Percentiles rank a stretch among this genome's conserved stretches.
Conservation (phyloP, 257 asterid species). For the Anisodus tanguticus region DNA sequence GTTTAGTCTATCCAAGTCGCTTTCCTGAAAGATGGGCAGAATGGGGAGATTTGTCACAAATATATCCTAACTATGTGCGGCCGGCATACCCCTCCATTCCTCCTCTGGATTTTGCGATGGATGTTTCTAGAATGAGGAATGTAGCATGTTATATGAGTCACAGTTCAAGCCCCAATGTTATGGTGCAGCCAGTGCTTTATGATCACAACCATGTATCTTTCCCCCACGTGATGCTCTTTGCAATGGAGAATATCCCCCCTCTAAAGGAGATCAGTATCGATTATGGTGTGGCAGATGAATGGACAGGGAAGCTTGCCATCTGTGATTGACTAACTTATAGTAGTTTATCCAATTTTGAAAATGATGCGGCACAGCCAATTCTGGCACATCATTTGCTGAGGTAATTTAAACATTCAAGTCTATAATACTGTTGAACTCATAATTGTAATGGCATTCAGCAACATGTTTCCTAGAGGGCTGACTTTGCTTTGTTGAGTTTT, state of each 20-base stretch:
- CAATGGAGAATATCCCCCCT: constrained; percentile 92
- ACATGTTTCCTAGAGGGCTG: constrained; percentile 20
- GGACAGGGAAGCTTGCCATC: constrained; percentile 71
- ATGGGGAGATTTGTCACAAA: constrained; percentile 77
- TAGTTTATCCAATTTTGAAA: constrained; percentile 36
- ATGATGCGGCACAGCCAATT: constrained; percentile 27
- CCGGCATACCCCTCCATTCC: constrained; percentile 68
- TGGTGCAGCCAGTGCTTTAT: constrained; percentile 79
- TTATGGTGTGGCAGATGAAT: constrained; percentile 85
- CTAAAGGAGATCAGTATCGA: constrained; percentile 80
- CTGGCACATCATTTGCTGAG: constrained; percentile 38
- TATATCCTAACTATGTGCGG: constrained; percentile 59
- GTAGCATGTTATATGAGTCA: constrained; percentile 90
- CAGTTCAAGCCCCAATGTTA: constrained; percentile 68
- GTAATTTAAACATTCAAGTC: constrained; percentile 40
- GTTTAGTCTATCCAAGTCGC: constrained; percentile 72
- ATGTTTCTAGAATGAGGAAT: constrained; percentile 85
- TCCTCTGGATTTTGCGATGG: constrained; percentile 86
- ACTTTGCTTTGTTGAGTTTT: neutral
- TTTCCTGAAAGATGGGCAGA: constrained; percentile 79
- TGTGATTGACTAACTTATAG: constrained; percentile 50
- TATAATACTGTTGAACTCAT: neutral
- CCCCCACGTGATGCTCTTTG: constrained; percentile 90
- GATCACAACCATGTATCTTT: constrained; percentile 79
- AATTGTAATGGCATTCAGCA: neutral